Evolutionary conservation across 1,139 yeast genomes (phyloP).

Genomic region (Kodamaea alishanica): DNA sequence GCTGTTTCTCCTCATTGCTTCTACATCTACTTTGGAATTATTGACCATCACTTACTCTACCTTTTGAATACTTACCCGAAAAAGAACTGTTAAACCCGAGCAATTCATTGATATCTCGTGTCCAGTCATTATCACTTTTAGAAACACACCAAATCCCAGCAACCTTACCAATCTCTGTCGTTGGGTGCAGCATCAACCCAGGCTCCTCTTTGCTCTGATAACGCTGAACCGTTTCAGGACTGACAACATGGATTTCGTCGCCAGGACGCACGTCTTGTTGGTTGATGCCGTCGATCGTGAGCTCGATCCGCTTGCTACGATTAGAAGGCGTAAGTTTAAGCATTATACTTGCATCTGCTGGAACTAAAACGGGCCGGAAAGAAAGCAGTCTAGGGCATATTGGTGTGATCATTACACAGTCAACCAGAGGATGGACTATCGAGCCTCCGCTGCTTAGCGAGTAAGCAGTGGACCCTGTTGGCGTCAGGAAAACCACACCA

Average conservation of each 20-base stretch:
- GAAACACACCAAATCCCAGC: conserved; percentile 91
- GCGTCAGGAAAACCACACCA: conserved; percentile 81
- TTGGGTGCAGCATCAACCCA: conserved; percentile 1
- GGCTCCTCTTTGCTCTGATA: conserved; percentile 12
- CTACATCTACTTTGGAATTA: not conserved
- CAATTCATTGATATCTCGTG: conserved; percentile 78
- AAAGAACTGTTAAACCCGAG: conserved; percentile 86
- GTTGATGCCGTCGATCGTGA: conserved; percentile 79
- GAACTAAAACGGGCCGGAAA: conserved; percentile 80
- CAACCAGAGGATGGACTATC: conserved; percentile 84
- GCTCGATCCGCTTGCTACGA: conserved; percentile 43
- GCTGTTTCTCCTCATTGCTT: not conserved
- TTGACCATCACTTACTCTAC: not conserved
- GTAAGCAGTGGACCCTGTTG: conserved; percentile 95
- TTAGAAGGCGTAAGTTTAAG: conserved; percentile 57
- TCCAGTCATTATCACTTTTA: conserved; percentile 83
- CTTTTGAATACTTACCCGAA: conserved; percentile 28
- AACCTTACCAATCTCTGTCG: conserved; percentile 7
- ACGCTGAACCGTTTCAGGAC: conserved; percentile 28
- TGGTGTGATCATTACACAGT: conserved; percentile 79
- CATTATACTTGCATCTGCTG: conserved; percentile 66
- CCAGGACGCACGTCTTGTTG: conserved; percentile 67
- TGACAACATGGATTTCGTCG: conserved; percentile 71
- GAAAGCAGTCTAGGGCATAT: conserved; percentile 87
- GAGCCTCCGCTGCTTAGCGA: conserved; percentile 89